Percentiles rank a stretch among this genome's conserved stretches.
phyloP scores from a whole-genome alignment of 2,329 filamentous ascomycete genomes.

The Xylariaceae sp. region DNA sequence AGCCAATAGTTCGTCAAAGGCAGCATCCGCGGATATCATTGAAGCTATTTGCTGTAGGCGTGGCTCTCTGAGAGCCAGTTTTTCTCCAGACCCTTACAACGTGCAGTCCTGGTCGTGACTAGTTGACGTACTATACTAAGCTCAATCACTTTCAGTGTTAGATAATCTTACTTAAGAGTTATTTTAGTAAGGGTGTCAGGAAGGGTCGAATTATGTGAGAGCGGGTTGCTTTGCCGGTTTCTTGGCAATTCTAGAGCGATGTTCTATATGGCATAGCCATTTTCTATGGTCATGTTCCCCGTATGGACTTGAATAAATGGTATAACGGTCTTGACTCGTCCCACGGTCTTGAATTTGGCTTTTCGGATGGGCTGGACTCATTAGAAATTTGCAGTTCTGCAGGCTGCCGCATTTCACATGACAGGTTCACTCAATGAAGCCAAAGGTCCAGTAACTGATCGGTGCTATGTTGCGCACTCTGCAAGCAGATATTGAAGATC shows the following conservation, averaged over 20 bases:
- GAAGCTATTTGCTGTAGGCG: conserved; percentile 13
- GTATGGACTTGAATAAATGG: background rate
- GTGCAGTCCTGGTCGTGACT: conserved; percentile 2
- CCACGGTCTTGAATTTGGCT: background rate
- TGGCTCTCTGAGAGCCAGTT: conserved; percentile 1
- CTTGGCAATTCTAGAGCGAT: background rate
- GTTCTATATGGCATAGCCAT: background rate
- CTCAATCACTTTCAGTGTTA: background rate
- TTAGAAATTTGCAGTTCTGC: conserved; percentile 5
- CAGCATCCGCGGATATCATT: conserved; percentile 11
- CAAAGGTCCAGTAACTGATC: background rate
- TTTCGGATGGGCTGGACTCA: background rate
- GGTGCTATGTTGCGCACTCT: conserved; percentile 10
- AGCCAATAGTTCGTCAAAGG: conserved; percentile 8
- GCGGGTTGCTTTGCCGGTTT: background rate
- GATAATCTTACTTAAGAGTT: background rate
- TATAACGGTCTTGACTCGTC: background rate
- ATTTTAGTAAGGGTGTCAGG: background rate
- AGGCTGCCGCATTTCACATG: conserved; percentile 12
- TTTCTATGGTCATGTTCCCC: background rate
- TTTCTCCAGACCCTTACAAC: background rate
- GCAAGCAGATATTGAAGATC: conserved; percentile 2
- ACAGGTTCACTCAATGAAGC: background rate
- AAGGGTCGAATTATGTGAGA: conserved; percentile 13
- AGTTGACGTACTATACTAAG: conserved; percentile 7